These are phyloP conservation scores for Ganoderma sinense DNA, from an alignment of 1,284 basidiomycete genomes.

Conservation along the genomic window DNA sequence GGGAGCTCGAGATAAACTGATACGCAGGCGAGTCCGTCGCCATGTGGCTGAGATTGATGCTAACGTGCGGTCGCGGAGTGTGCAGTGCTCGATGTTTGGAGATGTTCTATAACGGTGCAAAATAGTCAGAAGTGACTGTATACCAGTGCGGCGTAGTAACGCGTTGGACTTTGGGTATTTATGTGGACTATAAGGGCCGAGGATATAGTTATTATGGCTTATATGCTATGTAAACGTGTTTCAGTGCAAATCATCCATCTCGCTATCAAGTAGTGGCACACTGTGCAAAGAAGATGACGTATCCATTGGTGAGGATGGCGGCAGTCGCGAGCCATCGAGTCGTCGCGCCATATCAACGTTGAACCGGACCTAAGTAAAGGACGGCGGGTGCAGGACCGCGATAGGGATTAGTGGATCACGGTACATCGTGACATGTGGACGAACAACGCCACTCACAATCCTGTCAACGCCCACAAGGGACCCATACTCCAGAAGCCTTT, in stretches of 20 bases:
- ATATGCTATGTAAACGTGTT: background rate
- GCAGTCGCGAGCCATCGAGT: slow-evolving; percentile 42
- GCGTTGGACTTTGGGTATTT: background rate
- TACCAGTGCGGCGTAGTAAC: background rate
- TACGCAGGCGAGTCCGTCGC: slow-evolving; percentile 5
- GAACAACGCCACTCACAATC: slow-evolving; percentile 53
- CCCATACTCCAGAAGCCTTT: slow-evolving; percentile 55
- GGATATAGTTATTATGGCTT: background rate
- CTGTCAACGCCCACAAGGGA: slow-evolving; percentile 56
- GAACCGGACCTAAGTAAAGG: slow-evolving; percentile 44
- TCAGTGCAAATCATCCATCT: slow-evolving; percentile 1
- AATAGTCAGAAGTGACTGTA: background rate
- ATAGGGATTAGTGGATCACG: slow-evolving; percentile 2
- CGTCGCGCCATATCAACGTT: slow-evolving; percentile 50
- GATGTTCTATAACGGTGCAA: background rate
- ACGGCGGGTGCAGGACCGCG: background rate
- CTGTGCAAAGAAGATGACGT: slow-evolving; percentile 25
- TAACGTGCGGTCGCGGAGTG: background rate
- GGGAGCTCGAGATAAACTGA: slow-evolving; percentile 35
- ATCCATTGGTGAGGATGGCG: slow-evolving; percentile 31
- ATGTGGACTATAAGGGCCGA: background rate
- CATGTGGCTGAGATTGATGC: background rate
- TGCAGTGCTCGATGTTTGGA: background rate
- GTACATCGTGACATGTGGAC: background rate
- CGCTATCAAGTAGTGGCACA: slow-evolving; percentile 24